A percentile compares a stretch with the other conserved stretches of the same genome.
phyloP scores from a whole-genome alignment of 495 filamentous ascomycete species.

The Podospora pseudopauciseta region DNA sequence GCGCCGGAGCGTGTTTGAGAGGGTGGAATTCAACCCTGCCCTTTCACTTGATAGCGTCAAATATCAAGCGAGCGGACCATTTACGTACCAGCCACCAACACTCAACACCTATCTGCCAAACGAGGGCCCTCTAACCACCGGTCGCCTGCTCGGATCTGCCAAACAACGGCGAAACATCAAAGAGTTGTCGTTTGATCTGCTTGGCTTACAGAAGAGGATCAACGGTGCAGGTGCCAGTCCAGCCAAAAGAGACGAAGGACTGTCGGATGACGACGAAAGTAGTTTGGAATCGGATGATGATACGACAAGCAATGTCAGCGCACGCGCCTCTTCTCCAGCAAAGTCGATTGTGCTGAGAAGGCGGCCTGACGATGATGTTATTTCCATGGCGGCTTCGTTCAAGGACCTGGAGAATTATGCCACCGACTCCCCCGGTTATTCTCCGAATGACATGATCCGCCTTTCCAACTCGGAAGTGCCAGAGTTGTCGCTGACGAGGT shows the following conservation, averaged over 20 bases:
- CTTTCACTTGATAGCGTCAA: slow-evolving; percentile 48
- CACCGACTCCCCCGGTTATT: slow-evolving; percentile 34
- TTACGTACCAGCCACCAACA: slow-evolving; percentile 37
- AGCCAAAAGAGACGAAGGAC: slow-evolving; percentile 31
- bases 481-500: slow-evolving; percentile 45
- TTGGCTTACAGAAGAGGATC: slow-evolving; percentile 28
- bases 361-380: slow-evolving; percentile 43
- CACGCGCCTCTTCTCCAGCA: slow-evolving; percentile 42
- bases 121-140: slow-evolving; percentile 37
- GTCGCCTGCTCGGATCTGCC: slow-evolving; percentile 36
- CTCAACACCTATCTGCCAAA: slow-evolving; percentile 11
- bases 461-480: slow-evolving; percentile 38
- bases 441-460: slow-evolving; percentile 39
- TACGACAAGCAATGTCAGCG: slow-evolving; percentile 43
- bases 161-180: slow-evolving; percentile 37
- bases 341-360: slow-evolving; percentile 40
- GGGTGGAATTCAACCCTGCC: slow-evolving; percentile 48
- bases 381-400: slow-evolving; percentile 48
- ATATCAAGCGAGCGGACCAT: slow-evolving; percentile 48
- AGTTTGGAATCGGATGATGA: slow-evolving; percentile 50
- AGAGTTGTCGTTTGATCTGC: slow-evolving; percentile 34
- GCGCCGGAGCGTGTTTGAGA: slow-evolving; percentile 44
- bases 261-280: slow-evolving; percentile 45
- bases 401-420: slow-evolving; percentile 43
- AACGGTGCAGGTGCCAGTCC: slow-evolving; percentile 27